Percentiles rank a stretch among this genome's conserved stretches.
phyloP scores from a whole-genome alignment of 805 yeast species.

The Spathaspora gorwiae region DNA sequence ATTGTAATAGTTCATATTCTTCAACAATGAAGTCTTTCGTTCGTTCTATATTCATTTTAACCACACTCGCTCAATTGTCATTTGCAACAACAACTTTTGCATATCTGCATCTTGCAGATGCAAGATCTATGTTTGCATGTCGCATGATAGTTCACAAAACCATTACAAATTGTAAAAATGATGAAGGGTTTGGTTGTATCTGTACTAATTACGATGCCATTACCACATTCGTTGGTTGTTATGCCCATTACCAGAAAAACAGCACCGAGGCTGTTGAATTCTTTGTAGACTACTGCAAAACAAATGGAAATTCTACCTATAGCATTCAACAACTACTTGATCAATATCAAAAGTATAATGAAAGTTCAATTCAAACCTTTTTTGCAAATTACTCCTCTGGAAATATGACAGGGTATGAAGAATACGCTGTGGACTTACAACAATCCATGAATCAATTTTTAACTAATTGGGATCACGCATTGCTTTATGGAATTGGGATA shows the following conservation, averaged over 20 bases:
- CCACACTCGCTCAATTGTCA: too few relatives aligned
- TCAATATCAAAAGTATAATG: slow-evolving; percentile 9
- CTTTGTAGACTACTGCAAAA: slow-evolving; percentile 14
- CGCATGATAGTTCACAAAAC: slow-evolving; percentile 1
- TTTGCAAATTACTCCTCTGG: neutral
- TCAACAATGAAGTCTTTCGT: too few relatives aligned
- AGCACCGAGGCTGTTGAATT: slow-evolving; percentile 7
- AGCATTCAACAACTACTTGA: too few relatives aligned
- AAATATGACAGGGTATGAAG: neutral
- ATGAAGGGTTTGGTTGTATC: slow-evolving; percentile 11
- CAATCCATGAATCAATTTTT: slow-evolving; percentile 9
- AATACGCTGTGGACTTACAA: neutral
- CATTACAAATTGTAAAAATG: neutral
- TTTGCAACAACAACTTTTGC: too few relatives aligned
- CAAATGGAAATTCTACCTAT: too few relatives aligned
- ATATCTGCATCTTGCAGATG: neutral
- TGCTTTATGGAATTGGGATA: slow-evolving; percentile 35
- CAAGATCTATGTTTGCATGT: slow-evolving; percentile 2
- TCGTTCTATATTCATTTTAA: too few relatives aligned
- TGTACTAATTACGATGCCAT: slow-evolving; percentile 22
- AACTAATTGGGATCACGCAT: slow-evolving; percentile 18
- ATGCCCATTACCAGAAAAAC: slow-evolving; percentile 8
- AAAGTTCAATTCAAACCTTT: slow-evolving; percentile 5
- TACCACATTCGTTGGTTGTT: slow-evolving; percentile 29
- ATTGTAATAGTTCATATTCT: too few relatives aligned